phyloP scores from a whole-genome alignment of 306 rosid species.

The Fagus sylvatica region DNA sequence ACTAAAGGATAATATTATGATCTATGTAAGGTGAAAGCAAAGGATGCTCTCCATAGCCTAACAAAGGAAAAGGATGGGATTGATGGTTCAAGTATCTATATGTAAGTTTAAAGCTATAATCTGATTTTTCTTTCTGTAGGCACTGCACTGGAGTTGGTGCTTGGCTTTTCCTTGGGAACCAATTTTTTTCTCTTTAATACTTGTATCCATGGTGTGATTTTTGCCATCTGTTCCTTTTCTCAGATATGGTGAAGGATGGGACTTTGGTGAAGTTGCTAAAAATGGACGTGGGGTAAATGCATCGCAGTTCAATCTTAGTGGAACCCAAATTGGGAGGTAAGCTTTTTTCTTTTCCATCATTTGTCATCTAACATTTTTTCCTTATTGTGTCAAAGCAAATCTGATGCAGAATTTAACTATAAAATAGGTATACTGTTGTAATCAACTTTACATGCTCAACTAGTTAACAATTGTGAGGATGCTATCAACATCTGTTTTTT shows the following conservation, averaged over 20 bases:
- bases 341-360: conserved; percentile 21
- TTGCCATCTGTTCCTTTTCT: conserved; percentile 13
- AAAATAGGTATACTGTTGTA: neutral
- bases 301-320: conserved; percentile 77
- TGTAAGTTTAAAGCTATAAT: conserved; percentile 47
- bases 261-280: conserved; percentile 93
- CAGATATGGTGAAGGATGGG: conserved; percentile 99
- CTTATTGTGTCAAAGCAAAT: neutral
- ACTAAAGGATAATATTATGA: conserved; percentile 24
- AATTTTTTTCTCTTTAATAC: conserved; percentile 27
- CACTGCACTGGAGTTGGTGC: conserved; percentile 21
- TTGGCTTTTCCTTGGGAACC: conserved; percentile 8
- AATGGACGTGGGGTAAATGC: conserved; percentile 94
- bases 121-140: conserved; percentile 1
- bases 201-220: conserved; percentile 6
- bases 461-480: conserved; percentile 11
- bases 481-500: neutral
- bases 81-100: conserved; percentile 86
- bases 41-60: conserved; percentile 53
- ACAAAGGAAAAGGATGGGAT: conserved; percentile 68
- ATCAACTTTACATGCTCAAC: conserved; percentile 13
- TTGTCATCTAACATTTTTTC: conserved; percentile 16
- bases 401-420: neutral
- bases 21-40: conserved; percentile 68
- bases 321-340: conserved; percentile 92